A percentile compares a stretch with the other conserved stretches of the same genome.
phyloP scores from a whole-genome alignment of 805 yeast genomes.

The Suhomyces sp. region DNA sequence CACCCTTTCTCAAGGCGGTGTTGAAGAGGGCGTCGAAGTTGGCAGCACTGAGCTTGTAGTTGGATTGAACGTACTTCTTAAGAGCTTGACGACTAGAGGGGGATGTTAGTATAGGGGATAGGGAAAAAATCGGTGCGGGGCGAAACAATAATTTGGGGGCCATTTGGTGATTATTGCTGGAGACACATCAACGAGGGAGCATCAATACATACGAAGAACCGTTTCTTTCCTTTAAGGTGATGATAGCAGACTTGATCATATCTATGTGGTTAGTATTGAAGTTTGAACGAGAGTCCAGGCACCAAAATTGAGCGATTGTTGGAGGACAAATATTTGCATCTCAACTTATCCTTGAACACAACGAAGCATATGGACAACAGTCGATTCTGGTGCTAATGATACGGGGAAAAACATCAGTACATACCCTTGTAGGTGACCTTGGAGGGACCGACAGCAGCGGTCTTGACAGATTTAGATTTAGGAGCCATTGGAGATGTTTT shows the following conservation, averaged over 20 bases:
- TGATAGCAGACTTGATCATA: conserved; percentile 66
- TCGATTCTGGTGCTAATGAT: no score
- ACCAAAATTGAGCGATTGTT: no score
- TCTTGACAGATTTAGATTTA: conserved; percentile 19
- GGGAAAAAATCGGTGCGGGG: conserved; percentile 6
- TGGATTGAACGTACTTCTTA: conserved; percentile 74
- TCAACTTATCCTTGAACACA: no score
- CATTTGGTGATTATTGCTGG: neutral
- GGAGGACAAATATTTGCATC: no score
- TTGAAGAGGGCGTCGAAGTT: conserved; percentile 78
- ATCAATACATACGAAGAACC: conserved; percentile 70
- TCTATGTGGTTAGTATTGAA: no score
- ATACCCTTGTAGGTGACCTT: conserved; percentile 50
- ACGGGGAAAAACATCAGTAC: conserved; percentile 18
- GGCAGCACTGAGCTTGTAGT: conserved; percentile 55
- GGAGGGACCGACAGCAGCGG: conserved; percentile 19
- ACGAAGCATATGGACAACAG: no score
- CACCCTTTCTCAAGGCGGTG: conserved; percentile 76
- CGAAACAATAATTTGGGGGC: no score
- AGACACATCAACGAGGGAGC: conserved; percentile 1
- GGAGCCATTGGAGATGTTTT: conserved; percentile 34
- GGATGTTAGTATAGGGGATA: conserved; percentile 18
- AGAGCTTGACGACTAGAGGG: conserved; percentile 73
- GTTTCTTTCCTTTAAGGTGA: conserved; percentile 71
- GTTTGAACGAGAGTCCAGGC: no score